phyloP scores from a whole-genome alignment of 129 eudicot species.

The Flaveria ramosissima region DNA sequence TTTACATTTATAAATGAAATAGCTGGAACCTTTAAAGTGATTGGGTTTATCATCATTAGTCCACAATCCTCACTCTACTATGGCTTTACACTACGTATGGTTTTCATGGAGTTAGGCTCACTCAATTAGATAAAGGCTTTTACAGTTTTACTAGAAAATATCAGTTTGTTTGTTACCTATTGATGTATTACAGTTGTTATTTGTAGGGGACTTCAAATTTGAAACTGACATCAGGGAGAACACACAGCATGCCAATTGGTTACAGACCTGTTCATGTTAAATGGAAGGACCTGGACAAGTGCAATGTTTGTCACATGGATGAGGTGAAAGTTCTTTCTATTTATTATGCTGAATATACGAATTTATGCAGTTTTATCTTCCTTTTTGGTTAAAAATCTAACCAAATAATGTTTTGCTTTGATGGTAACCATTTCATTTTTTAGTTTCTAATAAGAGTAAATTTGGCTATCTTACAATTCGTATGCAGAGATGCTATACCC shows the following conservation, averaged over 20 bases:
- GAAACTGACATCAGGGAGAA: constrained; percentile 47
- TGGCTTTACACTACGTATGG: not conserved
- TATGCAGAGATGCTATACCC: not conserved
- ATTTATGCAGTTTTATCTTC: not conserved
- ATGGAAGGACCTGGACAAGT: constrained; percentile 96
- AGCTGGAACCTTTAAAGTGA: constrained; percentile 16
- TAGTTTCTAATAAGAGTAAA: not conserved
- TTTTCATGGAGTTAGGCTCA: constrained; percentile 15
- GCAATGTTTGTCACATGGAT: constrained; percentile 99
- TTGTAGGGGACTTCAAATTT: constrained; percentile 64
- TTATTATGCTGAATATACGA: constrained; percentile 6
- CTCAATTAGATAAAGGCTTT: not conserved
- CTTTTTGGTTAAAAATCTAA: constrained; percentile 21
- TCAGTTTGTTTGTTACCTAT: not conserved
- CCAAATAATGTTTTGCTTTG: constrained; percentile 10
- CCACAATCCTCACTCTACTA: not conserved
- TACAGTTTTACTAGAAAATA: not conserved
- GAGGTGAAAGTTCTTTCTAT: constrained; percentile 50
- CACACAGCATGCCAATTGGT: constrained; percentile 56
- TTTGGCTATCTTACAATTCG: not conserved
- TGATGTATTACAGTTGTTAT: constrained; percentile 20
- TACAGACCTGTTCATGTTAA: constrained; percentile 78
- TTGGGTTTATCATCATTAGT: constrained; percentile 1
- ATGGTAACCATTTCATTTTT: constrained; percentile 8
- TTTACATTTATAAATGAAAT: not conserved